Conservation (phyloP, 768 basidiomycete species). For the Hygrophorus pudorinus region DNA sequence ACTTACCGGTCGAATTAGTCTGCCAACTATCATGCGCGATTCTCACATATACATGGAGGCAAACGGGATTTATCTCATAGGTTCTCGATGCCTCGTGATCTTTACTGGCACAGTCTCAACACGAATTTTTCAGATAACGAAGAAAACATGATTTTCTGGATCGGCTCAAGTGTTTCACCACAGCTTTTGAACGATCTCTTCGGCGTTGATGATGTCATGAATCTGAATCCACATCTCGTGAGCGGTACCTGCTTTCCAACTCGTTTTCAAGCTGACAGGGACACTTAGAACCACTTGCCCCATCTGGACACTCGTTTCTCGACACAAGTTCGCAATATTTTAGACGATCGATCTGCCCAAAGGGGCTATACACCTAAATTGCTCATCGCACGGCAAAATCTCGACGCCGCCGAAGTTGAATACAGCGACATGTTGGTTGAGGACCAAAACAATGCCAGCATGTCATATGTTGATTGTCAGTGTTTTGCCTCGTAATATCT, state of each 20-base stretch:
- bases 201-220: slow-evolving; percentile 68
- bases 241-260: slow-evolving; percentile 13
- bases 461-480: slow-evolving; percentile 87
- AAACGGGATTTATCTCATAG: slow-evolving; percentile 87
- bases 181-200: slow-evolving; percentile 78
- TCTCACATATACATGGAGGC: slow-evolving; percentile 84
- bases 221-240: slow-evolving; percentile 64
- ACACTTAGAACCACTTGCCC: slow-evolving; percentile 56
- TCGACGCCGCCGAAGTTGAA: slow-evolving; percentile 89
- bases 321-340: slow-evolving; percentile 74
- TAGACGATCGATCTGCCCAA: slow-evolving; percentile 53
- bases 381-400: slow-evolving; percentile 78
- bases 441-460: slow-evolving; percentile 92
- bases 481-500: background rate
- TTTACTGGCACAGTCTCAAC: slow-evolving; percentile 3
- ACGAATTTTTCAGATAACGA: slow-evolving; percentile 62
- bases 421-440: slow-evolving; percentile 97
- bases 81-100: slow-evolving; percentile 31
- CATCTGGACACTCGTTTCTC: slow-evolving; percentile 66
- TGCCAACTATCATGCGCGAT: slow-evolving; percentile 74
- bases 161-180: slow-evolving; percentile 75
- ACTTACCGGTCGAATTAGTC: slow-evolving; percentile 42
- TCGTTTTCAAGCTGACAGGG: slow-evolving; percentile 5
- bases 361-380: slow-evolving; percentile 48
- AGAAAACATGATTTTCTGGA: slow-evolving; percentile 81